phyloP scores from a whole-genome alignment of 495 filamentous ascomycete species.

The Xylona heveae region DNA sequence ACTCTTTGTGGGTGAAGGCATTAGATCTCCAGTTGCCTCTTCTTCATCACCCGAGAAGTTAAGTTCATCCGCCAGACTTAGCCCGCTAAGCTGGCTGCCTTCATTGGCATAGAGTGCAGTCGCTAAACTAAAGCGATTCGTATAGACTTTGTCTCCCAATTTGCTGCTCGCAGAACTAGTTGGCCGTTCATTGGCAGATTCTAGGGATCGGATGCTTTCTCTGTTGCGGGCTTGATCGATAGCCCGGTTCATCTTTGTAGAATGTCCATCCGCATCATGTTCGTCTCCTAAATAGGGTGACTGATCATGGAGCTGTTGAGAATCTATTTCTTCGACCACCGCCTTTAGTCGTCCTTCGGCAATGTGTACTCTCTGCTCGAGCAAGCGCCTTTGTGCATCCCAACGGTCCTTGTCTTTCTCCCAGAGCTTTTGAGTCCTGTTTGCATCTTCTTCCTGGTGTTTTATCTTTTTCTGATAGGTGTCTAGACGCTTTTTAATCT shows the following conservation, averaged over 20 bases:
- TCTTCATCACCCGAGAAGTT: constrained; percentile 37
- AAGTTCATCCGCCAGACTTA: constrained; percentile 80
- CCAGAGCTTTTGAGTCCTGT: constrained; percentile 55
- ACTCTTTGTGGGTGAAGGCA: too few species aligned
- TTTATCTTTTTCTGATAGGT: constrained; percentile 54
- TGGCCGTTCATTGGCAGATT: too few species aligned
- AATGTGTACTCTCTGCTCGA: constrained; percentile 70
- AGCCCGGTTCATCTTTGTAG: too few species aligned
- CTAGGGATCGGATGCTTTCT: too few species aligned
- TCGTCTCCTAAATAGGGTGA: too few species aligned
- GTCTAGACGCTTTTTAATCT: constrained; percentile 64
- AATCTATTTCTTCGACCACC: constrained; percentile 65
- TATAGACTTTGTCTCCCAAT: too few species aligned
- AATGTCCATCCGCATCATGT: too few species aligned
- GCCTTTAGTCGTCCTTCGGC: constrained; percentile 68
- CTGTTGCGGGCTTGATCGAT: too few species aligned
- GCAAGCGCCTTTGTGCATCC: constrained; percentile 56
- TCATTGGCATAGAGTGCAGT: constrained; percentile 32
- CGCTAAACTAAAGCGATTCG: too few species aligned
- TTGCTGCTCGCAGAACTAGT: too few species aligned
- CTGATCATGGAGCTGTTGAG: constrained; percentile 38
- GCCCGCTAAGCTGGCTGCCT: constrained; percentile 31
- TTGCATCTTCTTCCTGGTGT: constrained; percentile 62
- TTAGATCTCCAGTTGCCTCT: constrained; percentile 7
- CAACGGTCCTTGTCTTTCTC: constrained; percentile 62